Conservation (phyloP, 768 basidiomycete genomes). For the Xerocomellus intermedius region DNA sequence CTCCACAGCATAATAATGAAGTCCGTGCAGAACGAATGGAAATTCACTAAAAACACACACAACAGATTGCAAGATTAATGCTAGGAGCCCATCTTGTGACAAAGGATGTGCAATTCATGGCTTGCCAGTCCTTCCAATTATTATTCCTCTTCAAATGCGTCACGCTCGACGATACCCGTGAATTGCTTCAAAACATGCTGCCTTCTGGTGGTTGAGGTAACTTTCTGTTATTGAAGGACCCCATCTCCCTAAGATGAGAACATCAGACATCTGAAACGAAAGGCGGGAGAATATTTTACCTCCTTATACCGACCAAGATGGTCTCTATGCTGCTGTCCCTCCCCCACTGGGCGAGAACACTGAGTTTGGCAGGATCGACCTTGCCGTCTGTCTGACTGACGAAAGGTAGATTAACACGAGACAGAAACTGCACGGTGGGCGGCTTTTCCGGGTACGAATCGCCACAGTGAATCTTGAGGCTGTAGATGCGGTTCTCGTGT, state of each 20-base stretch:
- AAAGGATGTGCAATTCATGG: conserved; percentile 6
- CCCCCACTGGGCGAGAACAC: conserved; percentile 74
- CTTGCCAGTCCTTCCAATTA: conserved; percentile 14
- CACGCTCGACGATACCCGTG: background rate
- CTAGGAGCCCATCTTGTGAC: conserved; percentile 18
- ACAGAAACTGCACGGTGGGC: conserved; percentile 82
- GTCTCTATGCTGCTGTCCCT: conserved; percentile 80
- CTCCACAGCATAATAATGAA: background rate
- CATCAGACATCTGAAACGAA: conserved; percentile 6
- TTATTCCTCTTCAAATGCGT: conserved; percentile 6
- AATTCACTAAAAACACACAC: conserved; percentile 16
- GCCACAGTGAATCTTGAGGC: conserved; percentile 85
- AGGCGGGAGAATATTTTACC: conserved; percentile 41
- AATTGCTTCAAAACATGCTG: conserved; percentile 50
- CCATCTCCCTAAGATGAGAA: conserved; percentile 78
- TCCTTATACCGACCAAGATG: conserved; percentile 88
- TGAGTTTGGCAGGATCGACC: conserved; percentile 72
- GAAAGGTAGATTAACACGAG: conserved; percentile 91
- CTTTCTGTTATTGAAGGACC: conserved; percentile 85
- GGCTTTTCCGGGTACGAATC: conserved; percentile 71
- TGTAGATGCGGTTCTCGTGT: conserved; percentile 99
- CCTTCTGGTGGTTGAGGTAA: conserved; percentile 94
- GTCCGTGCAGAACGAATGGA: conserved; percentile 9
- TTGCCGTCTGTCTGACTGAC: conserved; percentile 73
- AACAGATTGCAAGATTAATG: conserved; percentile 22